These are phyloP conservation scores for Hagleromyces aurorensis DNA, from an alignment of 805 yeast genomes.

Conservation along the genomic window DNA sequence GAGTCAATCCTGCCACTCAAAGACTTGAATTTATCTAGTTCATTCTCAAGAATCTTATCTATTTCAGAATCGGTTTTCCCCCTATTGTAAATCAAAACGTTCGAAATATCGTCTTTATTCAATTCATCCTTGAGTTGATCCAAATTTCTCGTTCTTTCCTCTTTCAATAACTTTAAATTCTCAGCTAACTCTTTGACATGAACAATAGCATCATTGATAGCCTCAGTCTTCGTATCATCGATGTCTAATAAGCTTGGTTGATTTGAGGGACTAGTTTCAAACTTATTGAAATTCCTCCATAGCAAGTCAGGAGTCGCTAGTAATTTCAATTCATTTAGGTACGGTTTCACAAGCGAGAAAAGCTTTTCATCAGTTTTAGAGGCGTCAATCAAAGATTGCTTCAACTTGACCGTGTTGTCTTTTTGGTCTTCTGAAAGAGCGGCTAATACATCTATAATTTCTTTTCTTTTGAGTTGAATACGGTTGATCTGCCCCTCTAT, in stretches of 20 bases:
- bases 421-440: constrained; percentile 37
- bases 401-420: constrained; percentile 49
- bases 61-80: constrained; percentile 51
- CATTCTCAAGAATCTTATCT: constrained; percentile 55
- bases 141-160: constrained; percentile 54
- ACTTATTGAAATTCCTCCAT: constrained; percentile 33
- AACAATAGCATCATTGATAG: constrained; percentile 35
- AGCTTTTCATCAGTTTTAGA: constrained; percentile 50
- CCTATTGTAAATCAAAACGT: constrained; percentile 58
- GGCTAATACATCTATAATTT: constrained; percentile 29
- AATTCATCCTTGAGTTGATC: constrained; percentile 60
- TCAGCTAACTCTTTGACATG: constrained; percentile 49
- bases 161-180: constrained; percentile 53
- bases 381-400: constrained; percentile 55
- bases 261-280: constrained; percentile 8
- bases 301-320: constrained; percentile 38
- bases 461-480: constrained; percentile 30
- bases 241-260: constrained; percentile 54
- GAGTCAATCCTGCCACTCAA: constrained; percentile 59
- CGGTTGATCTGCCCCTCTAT: constrained; percentile 30
- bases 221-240: constrained; percentile 40
- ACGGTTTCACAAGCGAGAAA: constrained; percentile 39
- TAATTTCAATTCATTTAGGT: constrained; percentile 35
- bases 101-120: constrained; percentile 79
- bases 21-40: constrained; percentile 67